Conservation (phyloP, 2,329 filamentous ascomycete genomes). For the Westerdykella aurantiaca region DNA sequence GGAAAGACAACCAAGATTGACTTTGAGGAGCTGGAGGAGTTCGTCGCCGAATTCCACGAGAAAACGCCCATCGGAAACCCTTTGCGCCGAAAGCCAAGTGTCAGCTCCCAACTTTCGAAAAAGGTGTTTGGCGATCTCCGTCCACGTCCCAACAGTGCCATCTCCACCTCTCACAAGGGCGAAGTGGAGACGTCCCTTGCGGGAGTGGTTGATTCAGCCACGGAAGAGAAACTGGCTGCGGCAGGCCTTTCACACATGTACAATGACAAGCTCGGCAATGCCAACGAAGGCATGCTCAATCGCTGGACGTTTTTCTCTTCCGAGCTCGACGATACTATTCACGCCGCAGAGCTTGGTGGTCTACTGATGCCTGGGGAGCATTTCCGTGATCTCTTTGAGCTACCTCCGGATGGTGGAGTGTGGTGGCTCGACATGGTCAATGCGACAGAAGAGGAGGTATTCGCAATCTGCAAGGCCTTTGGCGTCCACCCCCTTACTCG, state of each 20-base stretch:
- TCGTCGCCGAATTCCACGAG: constrained; percentile 59
- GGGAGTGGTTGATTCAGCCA: constrained; percentile 19
- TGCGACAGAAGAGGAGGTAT: constrained; percentile 81
- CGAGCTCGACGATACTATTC: constrained; percentile 86
- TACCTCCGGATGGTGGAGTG: constrained; percentile 68
- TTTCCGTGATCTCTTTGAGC: constrained; percentile 79
- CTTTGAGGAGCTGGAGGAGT: constrained; percentile 90
- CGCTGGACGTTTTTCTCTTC: constrained; percentile 97
- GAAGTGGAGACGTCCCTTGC: constrained; percentile 29
- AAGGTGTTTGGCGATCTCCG: constrained; percentile 60
- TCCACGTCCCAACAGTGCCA: constrained; percentile 29
- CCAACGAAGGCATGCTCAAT: constrained; percentile 54
- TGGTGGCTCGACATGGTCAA: constrained; percentile 98
- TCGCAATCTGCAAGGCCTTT: constrained; percentile 86
- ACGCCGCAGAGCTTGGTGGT: constrained; percentile 81
- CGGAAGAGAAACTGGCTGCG: constrained; percentile 43
- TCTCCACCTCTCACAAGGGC: constrained; percentile 33
- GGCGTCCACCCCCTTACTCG: constrained; percentile 92
- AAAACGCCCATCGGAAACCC: constrained; percentile 44
- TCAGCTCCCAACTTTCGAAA: constrained; percentile 40
- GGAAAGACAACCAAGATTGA: constrained; percentile 78
- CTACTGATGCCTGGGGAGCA: constrained; percentile 84
- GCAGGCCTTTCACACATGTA: constrained; percentile 33
- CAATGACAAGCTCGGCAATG: constrained; percentile 22
- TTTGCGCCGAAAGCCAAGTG: constrained; percentile 35